These are phyloP conservation scores for Calonectria hongkongensis DNA, from an alignment of 2,329 filamentous ascomycete genomes.

Conservation along the genomic window DNA sequence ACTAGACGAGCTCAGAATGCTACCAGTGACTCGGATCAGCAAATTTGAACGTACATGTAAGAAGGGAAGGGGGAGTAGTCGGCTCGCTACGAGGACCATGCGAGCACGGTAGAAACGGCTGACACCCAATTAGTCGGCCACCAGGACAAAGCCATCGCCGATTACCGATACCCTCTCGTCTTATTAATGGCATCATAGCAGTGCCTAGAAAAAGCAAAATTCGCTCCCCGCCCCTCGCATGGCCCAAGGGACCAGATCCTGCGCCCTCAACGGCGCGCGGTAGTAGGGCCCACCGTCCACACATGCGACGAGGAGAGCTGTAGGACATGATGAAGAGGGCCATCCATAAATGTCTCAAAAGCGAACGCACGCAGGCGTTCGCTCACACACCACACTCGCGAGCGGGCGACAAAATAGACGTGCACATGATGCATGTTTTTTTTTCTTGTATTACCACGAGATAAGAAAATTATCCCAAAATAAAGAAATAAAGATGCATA, in stretches of 20 bases:
- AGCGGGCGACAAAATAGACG: not conserved
- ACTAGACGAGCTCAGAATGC: not conserved
- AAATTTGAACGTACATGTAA: slow-evolving; percentile 20
- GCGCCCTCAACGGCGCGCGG: not conserved
- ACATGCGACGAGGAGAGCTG: slow-evolving; percentile 6
- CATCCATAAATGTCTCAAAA: slow-evolving; percentile 24
- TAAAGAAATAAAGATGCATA: too few relatives aligned
- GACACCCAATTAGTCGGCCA: not conserved
- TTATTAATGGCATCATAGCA: not conserved
- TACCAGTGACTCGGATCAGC: slow-evolving; percentile 4
- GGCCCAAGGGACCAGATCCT: slow-evolving; percentile 30
- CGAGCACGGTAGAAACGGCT: not conserved
- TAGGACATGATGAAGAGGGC: not conserved
- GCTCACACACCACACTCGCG: not conserved
- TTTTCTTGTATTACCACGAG: not conserved
- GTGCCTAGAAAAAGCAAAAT: slow-evolving; percentile 9
- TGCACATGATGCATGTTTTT: not conserved
- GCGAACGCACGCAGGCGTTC: not conserved
- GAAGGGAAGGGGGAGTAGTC: not conserved
- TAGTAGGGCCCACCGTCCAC: slow-evolving; percentile 6
- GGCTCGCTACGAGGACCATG: not conserved
- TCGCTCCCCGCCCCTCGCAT: slow-evolving; percentile 8
- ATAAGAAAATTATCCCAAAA: not conserved
- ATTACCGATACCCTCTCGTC: not conserved
- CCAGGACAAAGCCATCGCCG: slow-evolving; percentile 5